Conservation (phyloP, 257 asterid genomes). For the Galeopsis tetrahit region DNA sequence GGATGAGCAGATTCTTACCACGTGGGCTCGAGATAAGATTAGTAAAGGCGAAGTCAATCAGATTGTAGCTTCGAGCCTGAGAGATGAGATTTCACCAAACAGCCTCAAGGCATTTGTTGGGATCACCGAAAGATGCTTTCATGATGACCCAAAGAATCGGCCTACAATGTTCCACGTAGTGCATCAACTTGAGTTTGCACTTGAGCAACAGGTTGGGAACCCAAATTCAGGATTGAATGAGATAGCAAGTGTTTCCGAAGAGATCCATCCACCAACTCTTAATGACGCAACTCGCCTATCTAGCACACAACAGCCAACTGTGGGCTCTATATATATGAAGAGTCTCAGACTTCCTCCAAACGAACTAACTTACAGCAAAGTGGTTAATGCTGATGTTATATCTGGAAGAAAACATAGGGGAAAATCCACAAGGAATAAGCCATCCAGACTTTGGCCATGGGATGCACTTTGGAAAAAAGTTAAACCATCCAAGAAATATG, state of each 20-base stretch:
- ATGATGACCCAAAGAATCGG: slow-evolving; percentile 47
- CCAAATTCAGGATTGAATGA: slow-evolving; percentile 7
- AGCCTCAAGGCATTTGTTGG: slow-evolving; percentile 48
- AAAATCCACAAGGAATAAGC: slow-evolving; percentile 6
- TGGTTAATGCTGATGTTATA: not conserved
- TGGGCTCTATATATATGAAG: not conserved
- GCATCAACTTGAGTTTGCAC: slow-evolving; percentile 38
- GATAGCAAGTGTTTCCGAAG: not conserved
- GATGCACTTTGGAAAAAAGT: not conserved
- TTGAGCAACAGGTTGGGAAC: slow-evolving; percentile 35
- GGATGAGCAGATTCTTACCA: slow-evolving; percentile 41
- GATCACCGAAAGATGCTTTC: slow-evolving; percentile 47
- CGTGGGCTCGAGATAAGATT: slow-evolving; percentile 23
- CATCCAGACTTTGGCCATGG: slow-evolving; percentile 24
- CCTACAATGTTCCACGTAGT: slow-evolving; percentile 58
- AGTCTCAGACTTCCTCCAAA: not conserved
- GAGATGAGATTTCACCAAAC: slow-evolving; percentile 38
- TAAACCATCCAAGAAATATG: not conserved
- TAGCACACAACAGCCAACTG: not conserved
- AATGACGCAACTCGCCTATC: not conserved
- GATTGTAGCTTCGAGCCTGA: slow-evolving; percentile 42
- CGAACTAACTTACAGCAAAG: not conserved
- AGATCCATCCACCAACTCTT: not conserved
- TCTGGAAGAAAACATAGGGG: not conserved
- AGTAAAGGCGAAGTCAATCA: slow-evolving; percentile 46